phyloP scores from a whole-genome alignment of 2,329 filamentous ascomycete genomes.

The Emericellopsis atlantica region DNA sequence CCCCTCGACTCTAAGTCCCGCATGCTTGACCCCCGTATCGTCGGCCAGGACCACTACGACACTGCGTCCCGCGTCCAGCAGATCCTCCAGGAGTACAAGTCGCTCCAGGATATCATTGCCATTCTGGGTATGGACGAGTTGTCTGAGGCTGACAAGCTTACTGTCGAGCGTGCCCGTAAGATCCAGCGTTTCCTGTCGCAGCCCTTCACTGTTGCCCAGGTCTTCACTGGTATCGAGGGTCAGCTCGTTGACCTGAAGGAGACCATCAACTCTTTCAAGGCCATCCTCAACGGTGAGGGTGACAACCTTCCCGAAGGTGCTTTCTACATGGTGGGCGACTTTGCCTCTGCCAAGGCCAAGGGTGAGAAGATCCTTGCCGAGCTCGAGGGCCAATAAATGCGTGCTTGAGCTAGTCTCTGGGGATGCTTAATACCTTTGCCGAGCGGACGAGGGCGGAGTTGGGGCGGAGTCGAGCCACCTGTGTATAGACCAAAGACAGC shows the following conservation, averaged over 20 bases:
- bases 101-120: constrained; percentile 99
- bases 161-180: constrained; percentile 99
- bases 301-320: constrained; percentile 89
- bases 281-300: constrained; percentile 87
- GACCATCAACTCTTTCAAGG: constrained; percentile 95
- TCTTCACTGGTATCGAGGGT: constrained; percentile 92
- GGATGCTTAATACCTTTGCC: constrained; percentile 11
- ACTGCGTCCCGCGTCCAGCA: constrained; percentile 93
- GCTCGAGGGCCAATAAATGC: constrained; percentile 48
- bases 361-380: constrained; percentile 99
- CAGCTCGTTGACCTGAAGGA: constrained; percentile 97
- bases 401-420: constrained; percentile 6
- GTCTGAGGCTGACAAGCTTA: constrained; percentile 98
- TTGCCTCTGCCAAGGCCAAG: constrained; percentile 86
- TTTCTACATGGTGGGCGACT: constrained; percentile 98
- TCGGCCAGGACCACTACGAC: constrained; percentile 96
- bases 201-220: constrained; percentile 81
- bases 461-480: constrained; percentile 16
- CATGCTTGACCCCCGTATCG: constrained; percentile 98
- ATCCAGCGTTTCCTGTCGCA: constrained; percentile 99
- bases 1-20: constrained; percentile 98
- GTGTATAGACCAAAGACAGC: constrained; percentile 47
- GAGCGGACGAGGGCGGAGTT: constrained; percentile 7
- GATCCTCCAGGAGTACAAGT: constrained; percentile 99
- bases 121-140: constrained; percentile 99